Conservation (phyloP, 345 rosid species). For the Garcia nutans region DNA sequence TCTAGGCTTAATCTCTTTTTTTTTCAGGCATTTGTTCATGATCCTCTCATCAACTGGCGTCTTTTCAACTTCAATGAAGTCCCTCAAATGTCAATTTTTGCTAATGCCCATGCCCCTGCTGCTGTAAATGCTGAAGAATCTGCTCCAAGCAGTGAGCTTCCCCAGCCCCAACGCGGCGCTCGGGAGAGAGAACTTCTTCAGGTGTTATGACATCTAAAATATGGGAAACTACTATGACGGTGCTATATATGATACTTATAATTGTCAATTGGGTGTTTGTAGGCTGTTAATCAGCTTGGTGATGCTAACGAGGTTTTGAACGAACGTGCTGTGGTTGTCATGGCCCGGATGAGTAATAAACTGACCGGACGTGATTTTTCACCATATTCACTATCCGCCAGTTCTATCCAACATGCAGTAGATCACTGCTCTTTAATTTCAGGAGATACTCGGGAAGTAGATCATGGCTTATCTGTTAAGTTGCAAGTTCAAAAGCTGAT, state of each 20-base stretch:
- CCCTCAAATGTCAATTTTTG: conserved; percentile 75
- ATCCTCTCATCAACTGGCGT: conserved; percentile 98
- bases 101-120: conserved; percentile 52
- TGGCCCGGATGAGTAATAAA: conserved; percentile 92
- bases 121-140: conserved; percentile 64
- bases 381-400: conserved; percentile 45
- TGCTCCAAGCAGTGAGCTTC: conserved; percentile 59
- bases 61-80: conserved; percentile 97
- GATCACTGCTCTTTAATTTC: conserved; percentile 71
- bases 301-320: conserved; percentile 96
- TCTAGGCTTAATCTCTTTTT: not conserved
- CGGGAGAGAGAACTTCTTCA: conserved; percentile 93
- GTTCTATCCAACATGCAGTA: conserved; percentile 47
- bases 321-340: conserved; percentile 89
- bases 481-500: conserved; percentile 95
- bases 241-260: conserved; percentile 9
- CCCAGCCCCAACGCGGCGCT: conserved; percentile 90
- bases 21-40: conserved; percentile 93
- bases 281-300: conserved; percentile 97
- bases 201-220: conserved; percentile 41
- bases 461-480: conserved; percentile 86
- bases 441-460: conserved; percentile 86
- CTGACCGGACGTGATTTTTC: conserved; percentile 95
- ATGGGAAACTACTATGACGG: not conserved
- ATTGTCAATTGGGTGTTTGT: not conserved